Base-by-base conservation (phyloP, 2,329 filamentous ascomycete species). In the Cladophialophora yegresii region DNA sequence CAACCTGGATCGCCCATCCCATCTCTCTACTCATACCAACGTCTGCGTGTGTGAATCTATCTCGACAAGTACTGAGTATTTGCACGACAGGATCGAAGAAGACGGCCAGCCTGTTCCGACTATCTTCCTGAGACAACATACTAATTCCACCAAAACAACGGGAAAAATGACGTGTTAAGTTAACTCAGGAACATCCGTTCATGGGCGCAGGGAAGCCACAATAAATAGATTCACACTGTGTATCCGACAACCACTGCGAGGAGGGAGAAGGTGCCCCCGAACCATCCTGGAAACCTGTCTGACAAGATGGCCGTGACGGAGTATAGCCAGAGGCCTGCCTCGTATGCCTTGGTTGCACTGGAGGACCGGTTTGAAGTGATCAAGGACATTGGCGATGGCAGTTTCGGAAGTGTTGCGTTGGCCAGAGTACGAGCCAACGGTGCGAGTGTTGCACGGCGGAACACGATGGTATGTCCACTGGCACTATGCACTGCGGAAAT, bases 341-440 rank as follows among this genome's bases (percentile, higher is more conserved):
- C 77, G 69, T 77, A 76, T 70, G 82, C 76, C 73, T 83, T 79
- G 75, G 73, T 88, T 79, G 85, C 87, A 60, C 86, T 99, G 60
- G 93, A 97, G 76, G 95, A 99, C 76, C 88, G 93, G 72, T 99
- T 97, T 76, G 93, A 99, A 78, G 88, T 99, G 61, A 82, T 99
- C 75, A 99, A 98, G 80, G 95, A 99, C 75, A 96, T 99, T 76
- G 95, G 95, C 56, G 95, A 99, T 86, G 95, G 95, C 71, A 98
- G 95, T 81, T 99, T 99, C 76, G 95, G 95, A 65, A 98, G 92
- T 75, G 95, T 99, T 69, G 90, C 91, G 64, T 84, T 99, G 68
- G 95, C 93, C 71, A 87, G 95, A 77, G 93, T 96, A 70, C 88
- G 95, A 74, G 92, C 90, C 71, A 93, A 93, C 68, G 95, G 95